These are phyloP conservation scores for Tillandsia leiboldiana DNA, from an alignment of 176 grass and related monocot species.

Conservation along the genomic window DNA sequence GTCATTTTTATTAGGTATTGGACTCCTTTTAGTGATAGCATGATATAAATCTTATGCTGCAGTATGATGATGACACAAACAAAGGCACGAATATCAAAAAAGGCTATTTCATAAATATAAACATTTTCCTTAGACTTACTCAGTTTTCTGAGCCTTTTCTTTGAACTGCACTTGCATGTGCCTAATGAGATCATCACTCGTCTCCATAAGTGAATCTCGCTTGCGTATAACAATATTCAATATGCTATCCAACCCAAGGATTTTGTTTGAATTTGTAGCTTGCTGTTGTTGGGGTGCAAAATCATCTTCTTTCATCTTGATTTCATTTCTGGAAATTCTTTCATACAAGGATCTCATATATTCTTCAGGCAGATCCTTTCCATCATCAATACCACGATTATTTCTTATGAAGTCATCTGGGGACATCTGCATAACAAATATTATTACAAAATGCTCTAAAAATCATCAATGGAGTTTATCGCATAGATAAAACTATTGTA, in stretches of 20 bases:
- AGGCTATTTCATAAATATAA: neutral
- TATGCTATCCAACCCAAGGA: constrained; percentile 96
- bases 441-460: constrained; percentile 18
- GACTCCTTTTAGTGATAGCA: constrained; percentile 6
- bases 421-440: constrained; percentile 74
- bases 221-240: constrained; percentile 95
- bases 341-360: constrained; percentile 96
- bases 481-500: constrained; percentile 14
- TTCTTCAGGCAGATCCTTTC: constrained; percentile 93
- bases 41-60: constrained; percentile 3
- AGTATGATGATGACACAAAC: neutral
- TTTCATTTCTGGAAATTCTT: constrained; percentile 93
- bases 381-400: constrained; percentile 91
- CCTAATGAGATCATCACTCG: constrained; percentile 91
- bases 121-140: constrained; percentile 46
- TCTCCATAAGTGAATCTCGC: constrained; percentile 69
- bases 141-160: constrained; percentile 95
- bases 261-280: constrained; percentile 77
- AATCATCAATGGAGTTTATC: constrained; percentile 8
- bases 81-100: neutral
- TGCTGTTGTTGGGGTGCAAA: constrained; percentile 80
- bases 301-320: constrained; percentile 98
- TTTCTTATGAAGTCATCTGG: constrained; percentile 98
- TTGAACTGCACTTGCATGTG: constrained; percentile 99
- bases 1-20: constrained; percentile 1